Percentiles rank a stretch among this genome's conserved stretches.
Evolutionary conservation across 306 rosid species (phyloP).

Genomic region (Leucaena leucocephala): DNA sequence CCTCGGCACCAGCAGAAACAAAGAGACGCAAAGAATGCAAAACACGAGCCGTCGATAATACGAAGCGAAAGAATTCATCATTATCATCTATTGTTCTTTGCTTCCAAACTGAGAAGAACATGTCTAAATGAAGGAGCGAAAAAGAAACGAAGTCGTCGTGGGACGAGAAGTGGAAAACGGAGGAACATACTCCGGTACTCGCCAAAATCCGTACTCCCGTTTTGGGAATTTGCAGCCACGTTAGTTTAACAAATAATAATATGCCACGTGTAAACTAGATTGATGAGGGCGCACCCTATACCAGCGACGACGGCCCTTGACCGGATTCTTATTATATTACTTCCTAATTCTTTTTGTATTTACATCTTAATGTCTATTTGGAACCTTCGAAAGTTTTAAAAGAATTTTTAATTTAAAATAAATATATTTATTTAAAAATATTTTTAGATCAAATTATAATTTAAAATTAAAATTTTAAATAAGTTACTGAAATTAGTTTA

Average conservation of each 20-base stretch:
- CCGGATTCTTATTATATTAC: too few relatives aligned
- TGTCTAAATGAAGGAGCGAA: conserved; percentile 12
- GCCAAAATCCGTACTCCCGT: background rate
- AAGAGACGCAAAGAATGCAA: conserved; percentile 38
- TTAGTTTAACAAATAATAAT: conserved; percentile 23
- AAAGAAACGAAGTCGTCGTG: background rate
- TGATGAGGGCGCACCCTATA: too few relatives aligned
- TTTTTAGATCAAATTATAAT: too few relatives aligned
- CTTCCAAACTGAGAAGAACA: conserved; percentile 23
- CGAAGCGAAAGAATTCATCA: conserved; percentile 36
- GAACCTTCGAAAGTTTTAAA: too few relatives aligned
- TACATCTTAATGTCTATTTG: too few relatives aligned
- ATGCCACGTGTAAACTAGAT: background rate
- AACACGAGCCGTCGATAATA: conserved; percentile 39
- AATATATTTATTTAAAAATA: too few relatives aligned
- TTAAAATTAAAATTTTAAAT: too few relatives aligned
- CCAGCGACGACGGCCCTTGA: too few relatives aligned
- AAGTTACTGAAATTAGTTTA: too few relatives aligned
- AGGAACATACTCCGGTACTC: conserved; percentile 1
- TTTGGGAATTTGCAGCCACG: conserved; percentile 32
- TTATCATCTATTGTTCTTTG: conserved; percentile 26
- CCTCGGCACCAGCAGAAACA: conserved; percentile 37
- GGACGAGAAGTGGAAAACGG: conserved; percentile 21
- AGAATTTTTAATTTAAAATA: too few relatives aligned
- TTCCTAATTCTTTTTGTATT: too few relatives aligned